Evolutionary conservation across 257 asterid genomes (phyloP).

Genomic region (Cordia subcordata): DNA sequence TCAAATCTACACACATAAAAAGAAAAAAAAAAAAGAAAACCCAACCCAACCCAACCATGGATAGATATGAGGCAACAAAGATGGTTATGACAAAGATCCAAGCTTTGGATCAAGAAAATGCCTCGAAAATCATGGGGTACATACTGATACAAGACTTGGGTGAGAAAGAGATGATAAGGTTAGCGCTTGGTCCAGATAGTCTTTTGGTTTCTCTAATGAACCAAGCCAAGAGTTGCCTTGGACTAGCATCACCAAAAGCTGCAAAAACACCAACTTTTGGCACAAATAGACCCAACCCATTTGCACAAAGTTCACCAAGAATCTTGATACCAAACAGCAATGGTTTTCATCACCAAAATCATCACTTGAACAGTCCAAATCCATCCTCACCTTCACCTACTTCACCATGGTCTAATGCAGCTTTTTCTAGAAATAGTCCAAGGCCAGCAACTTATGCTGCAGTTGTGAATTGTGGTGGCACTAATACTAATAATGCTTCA

Average conservation of each 20-base stretch:
- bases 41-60: conserved; percentile 37
- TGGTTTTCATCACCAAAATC: conserved; percentile 29
- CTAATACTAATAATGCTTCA: conserved; percentile 14
- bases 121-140: conserved; percentile 79
- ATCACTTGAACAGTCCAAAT: conserved; percentile 32
- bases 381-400: conserved; percentile 56
- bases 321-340: conserved; percentile 45
- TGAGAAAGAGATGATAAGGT: conserved; percentile 76
- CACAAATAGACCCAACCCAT: conserved; percentile 27
- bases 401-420: conserved; percentile 37
- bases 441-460: conserved; percentile 57
- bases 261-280: conserved; percentile 23
- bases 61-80: conserved; percentile 65
- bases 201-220: conserved; percentile 43
- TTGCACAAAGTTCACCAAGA: conserved; percentile 48
- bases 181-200: conserved; percentile 73
- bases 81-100: conserved; percentile 78
- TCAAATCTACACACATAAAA: not conserved
- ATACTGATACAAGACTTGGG: conserved; percentile 75
- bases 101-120: conserved; percentile 70
- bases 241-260: conserved; percentile 41
- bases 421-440: conserved; percentile 35
- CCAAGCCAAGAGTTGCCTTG: conserved; percentile 48
- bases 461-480: conserved; percentile 40
- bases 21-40: not conserved